Base-by-base conservation (phyloP, 805 yeast genomes). In the Ascoidea tarda region DNA sequence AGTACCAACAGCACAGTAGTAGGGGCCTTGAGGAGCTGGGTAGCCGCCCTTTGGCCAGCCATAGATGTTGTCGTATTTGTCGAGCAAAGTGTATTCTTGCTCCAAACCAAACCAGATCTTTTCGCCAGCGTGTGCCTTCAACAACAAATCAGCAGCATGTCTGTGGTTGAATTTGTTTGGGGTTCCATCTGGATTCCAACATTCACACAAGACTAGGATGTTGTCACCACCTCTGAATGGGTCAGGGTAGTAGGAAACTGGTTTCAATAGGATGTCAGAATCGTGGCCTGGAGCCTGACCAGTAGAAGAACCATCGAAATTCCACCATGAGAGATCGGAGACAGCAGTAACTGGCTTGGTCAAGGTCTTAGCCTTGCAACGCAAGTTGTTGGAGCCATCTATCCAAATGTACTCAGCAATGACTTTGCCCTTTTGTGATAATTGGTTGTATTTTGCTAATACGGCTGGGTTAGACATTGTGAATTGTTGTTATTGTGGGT, bases 21-120 rank as follows among this genome's bases (percentile, higher is more conserved):
- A 93, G 57, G 99, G 99, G 61, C 99, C 99, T 76, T 93, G 99
- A 59, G 99, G 98, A 62, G 96, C 98, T 69, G 99, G 99, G 95
- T 79, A 93, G 58, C 98, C 99, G 63, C 97, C 97, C 77, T 87
- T 83, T 72, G 99, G 99, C 99, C 99, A 93, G 60, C 96, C 98
- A 72, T 90, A 93, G 58, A 85, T 89, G 64, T 84, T 74, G 70
- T 87, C 96, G 64, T 71, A 84, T 69, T 86, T 84, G 71, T 93
- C 99, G 66, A 93, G 87, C 69, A 93, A 74, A 60, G 99, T 93
- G 77, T 93, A 93, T 73, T 93, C 99, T 77, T 93, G 99, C 76
- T 93, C 99, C 64, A 93, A 78, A 72, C 99, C 99, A 63, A 93
- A 93, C 99, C 99, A 93, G 63, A 88, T 82, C 61, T 78, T 77